These are phyloP conservation scores for Brassica nigra DNA, from an alignment of 345 rosid species.

Conservation along the genomic window DNA sequence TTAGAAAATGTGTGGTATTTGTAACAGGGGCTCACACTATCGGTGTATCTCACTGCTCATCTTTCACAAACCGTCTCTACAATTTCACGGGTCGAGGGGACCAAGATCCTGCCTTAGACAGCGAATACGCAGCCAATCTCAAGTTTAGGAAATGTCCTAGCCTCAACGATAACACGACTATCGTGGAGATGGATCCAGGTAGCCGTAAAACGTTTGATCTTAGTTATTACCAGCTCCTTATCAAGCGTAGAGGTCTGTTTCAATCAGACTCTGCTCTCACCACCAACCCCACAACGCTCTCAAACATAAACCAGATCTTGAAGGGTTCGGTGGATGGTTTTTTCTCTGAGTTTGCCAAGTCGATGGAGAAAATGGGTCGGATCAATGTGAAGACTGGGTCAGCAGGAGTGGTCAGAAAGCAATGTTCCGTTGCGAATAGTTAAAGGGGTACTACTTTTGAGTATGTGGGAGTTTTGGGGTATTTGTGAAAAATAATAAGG, in stretches of 20 bases:
- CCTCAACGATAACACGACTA: conserved; percentile 61
- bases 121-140: conserved; percentile 70
- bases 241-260: conserved; percentile 76
- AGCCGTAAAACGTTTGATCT: conserved; percentile 76
- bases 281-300: conserved; percentile 53
- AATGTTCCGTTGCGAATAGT: conserved; percentile 64
- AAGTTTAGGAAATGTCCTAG: conserved; percentile 71
- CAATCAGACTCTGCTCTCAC: conserved; percentile 76
- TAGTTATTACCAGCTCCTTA: conserved; percentile 54
- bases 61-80: conserved; percentile 66
- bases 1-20: neutral
- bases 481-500: conserved; percentile 8
- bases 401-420: conserved; percentile 68
- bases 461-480: conserved; percentile 18
- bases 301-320: conserved; percentile 51
- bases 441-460: conserved; percentile 20
- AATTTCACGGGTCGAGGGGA: conserved; percentile 74
- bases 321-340: conserved; percentile 54
- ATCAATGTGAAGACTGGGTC: conserved; percentile 69
- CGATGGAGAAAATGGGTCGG: conserved; percentile 88
- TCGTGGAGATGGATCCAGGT: conserved; percentile 87
- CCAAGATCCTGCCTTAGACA: conserved; percentile 72
- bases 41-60: conserved; percentile 69
- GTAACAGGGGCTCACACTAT: conserved; percentile 83
- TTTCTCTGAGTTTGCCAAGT: conserved; percentile 59